Evolutionary conservation across 2,329 filamentous ascomycete species (phyloP).

Genomic region (Seiridium unicorne): DNA sequence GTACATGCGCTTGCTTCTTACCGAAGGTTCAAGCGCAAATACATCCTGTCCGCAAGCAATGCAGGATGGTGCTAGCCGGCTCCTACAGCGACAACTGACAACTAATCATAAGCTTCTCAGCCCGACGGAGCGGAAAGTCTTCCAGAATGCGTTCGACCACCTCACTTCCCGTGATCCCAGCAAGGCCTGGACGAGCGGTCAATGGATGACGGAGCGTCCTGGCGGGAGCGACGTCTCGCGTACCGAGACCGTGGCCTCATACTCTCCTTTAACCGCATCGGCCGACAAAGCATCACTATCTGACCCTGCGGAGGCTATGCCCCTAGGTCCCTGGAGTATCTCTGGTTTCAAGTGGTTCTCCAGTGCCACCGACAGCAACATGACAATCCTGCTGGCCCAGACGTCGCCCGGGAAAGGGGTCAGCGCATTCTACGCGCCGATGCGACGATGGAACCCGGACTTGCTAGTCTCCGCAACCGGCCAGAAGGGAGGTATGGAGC

Average conservation of each 20-base stretch:
- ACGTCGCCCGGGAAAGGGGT: slow-evolving; percentile 39
- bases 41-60: slow-evolving; percentile 50
- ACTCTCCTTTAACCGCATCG: slow-evolving; percentile 10
- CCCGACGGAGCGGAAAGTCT: slow-evolving; percentile 23
- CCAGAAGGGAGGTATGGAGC: slow-evolving; percentile 28
- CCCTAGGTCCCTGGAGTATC: slow-evolving; percentile 40
- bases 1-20: slow-evolving; percentile 41
- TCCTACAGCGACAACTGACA: slow-evolving; percentile 28
- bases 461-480: slow-evolving; percentile 9
- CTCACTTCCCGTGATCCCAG: slow-evolving; percentile 41
- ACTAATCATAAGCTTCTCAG: slow-evolving; percentile 11
- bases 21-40: slow-evolving; percentile 22
- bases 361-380: slow-evolving; percentile 58
- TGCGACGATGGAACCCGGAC: slow-evolving; percentile 25
- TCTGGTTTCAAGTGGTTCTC: slow-evolving; percentile 65
- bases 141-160: slow-evolving; percentile 38
- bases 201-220: slow-evolving; percentile 63
- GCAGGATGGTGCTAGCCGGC: slow-evolving; percentile 45
- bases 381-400: slow-evolving; percentile 55
- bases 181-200: slow-evolving; percentile 56
- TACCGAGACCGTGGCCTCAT: slow-evolving; percentile 52
- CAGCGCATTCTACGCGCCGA: slow-evolving; percentile 55
- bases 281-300: slow-evolving; percentile 10
- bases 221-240: slow-evolving; percentile 57
- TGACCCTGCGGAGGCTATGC: slow-evolving; percentile 13